phyloP scores from a whole-genome alignment of 345 rosid species.

The Hibiscus trionum region DNA sequence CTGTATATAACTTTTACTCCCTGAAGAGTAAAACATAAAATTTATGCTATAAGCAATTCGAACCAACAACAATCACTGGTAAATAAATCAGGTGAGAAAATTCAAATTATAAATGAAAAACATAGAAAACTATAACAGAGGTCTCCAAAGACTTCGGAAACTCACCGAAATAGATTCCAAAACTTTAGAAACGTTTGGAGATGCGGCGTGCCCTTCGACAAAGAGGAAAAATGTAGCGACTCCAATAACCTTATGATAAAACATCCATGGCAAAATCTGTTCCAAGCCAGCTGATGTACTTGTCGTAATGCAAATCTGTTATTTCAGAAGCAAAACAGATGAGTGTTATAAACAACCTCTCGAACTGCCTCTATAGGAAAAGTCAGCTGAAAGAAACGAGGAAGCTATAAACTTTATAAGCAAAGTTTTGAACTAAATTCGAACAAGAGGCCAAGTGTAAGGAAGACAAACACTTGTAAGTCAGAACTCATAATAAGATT shows the following conservation, averaged over 20 bases:
- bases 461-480: background rate
- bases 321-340: constrained; percentile 1
- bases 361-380: background rate
- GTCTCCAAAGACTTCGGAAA: background rate
- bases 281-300: constrained; percentile 96
- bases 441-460: background rate
- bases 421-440: background rate
- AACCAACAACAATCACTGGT: background rate
- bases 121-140: constrained; percentile 5
- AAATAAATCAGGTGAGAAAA: constrained; percentile 1
- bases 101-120: constrained; percentile 3
- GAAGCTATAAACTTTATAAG: background rate
- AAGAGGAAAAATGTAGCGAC: constrained; percentile 85
- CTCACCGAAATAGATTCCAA: constrained; percentile 79
- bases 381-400: background rate
- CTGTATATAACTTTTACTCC: constrained; percentile 85
- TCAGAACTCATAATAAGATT: background rate
- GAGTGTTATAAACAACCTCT: background rate
- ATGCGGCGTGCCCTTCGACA: constrained; percentile 96
- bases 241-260: constrained; percentile 90
- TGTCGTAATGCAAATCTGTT: constrained; percentile 74
- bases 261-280: constrained; percentile 97
- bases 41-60: constrained; percentile 8
- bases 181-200: constrained; percentile 70
- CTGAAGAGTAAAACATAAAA: constrained; percentile 27